Base-by-base conservation (phyloP, 331 rosid genomes). In the Phaseolus coccineus region DNA sequence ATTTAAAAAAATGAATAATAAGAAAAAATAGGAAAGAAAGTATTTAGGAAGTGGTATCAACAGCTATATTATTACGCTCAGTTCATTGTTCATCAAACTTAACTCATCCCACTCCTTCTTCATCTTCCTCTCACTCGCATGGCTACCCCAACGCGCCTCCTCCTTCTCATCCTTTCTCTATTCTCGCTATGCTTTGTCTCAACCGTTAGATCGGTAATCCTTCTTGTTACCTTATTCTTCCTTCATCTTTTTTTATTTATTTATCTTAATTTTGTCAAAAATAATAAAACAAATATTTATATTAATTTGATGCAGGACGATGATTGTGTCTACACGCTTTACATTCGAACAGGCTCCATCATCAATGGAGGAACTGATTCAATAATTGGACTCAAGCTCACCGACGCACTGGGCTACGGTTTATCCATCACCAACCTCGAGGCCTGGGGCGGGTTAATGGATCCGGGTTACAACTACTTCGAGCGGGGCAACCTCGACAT, bases 381-480 rank as follows among this genome's bases (percentile, higher is more conserved):
- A 1, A 84, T 51, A 55, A 74, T 89, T 63, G 83, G 79, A 39
- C 74, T 85, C 13, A 83, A 84, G 7, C 15, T 93, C 3, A 89
- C 83, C 92, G 86, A 84, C 25, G 3, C 31, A 0, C 0, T 11
- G 28, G 94, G 96, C 6, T 47, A 84, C 46, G 84, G 79, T 11
- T 50, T 93, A 33, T 46, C 73, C 81, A 91, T 93, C 39, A 79
- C 0, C 5, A 30, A 89, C 81, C 79, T 93, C 3, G 87, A 86
- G 71, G 42, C 81, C 16, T 94, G 98, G 98, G 98, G 93, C 25
- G 98, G 98, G 40, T 63, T 94, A 2, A 94, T 94, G 97, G 93
- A 76, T 3, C 61, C 85, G 25, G 88, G 39, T 28, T 31, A 89
- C 85, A 65, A 91, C 87, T 94, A 94, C 87, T 94, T 31, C 82